A percentile compares a stretch with the other conserved stretches of the same genome.
Evolutionary conservation across 2,329 filamentous ascomycete genomes (phyloP).

Genomic region (Aspergillus uvarum): DNA sequence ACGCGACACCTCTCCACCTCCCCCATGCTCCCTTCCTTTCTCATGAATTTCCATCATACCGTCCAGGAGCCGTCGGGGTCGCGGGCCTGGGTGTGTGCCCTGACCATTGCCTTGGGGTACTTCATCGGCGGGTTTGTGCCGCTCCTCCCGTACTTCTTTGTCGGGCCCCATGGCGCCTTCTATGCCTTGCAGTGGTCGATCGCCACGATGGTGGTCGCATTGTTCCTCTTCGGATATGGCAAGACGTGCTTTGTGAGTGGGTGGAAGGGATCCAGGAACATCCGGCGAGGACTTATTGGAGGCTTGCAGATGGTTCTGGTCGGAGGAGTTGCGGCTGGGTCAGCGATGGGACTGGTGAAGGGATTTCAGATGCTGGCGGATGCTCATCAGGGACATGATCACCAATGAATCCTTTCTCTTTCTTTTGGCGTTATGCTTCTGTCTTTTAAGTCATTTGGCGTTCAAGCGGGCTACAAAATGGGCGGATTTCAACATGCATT

Average conservation of each 20-base stretch:
- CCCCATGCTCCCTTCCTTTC: conserved; percentile 38
- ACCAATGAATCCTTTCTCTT: not conserved
- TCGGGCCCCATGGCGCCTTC: conserved; percentile 78
- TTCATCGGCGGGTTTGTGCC: conserved; percentile 49
- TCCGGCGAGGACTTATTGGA: conserved; percentile 35
- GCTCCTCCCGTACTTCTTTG: conserved; percentile 57
- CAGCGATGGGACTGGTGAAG: conserved; percentile 43
- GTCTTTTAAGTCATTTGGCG: not conserved
- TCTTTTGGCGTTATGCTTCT: not conserved
- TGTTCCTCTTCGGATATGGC: conserved; percentile 53
- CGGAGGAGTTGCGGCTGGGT: conserved; percentile 40
- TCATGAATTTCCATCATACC: conserved; percentile 46
- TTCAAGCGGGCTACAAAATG: not conserved
- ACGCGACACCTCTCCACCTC: conserved; percentile 38
- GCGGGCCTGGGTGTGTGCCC: conserved; percentile 38
- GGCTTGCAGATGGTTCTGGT: conserved; percentile 44
- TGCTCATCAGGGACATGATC: conserved; percentile 1
- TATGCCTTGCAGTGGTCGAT: conserved; percentile 64
- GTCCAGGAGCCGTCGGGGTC: conserved; percentile 40
- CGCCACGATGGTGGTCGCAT: conserved; percentile 50
- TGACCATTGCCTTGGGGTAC: conserved; percentile 43
- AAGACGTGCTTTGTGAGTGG: conserved; percentile 47
- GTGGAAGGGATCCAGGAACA: conserved; percentile 36
- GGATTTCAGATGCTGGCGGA: conserved; percentile 35
- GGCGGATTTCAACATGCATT: not conserved